These are phyloP conservation scores for Suillus ampliporus DNA, from an alignment of 768 basidiomycete species.

Conservation along the genomic window DNA sequence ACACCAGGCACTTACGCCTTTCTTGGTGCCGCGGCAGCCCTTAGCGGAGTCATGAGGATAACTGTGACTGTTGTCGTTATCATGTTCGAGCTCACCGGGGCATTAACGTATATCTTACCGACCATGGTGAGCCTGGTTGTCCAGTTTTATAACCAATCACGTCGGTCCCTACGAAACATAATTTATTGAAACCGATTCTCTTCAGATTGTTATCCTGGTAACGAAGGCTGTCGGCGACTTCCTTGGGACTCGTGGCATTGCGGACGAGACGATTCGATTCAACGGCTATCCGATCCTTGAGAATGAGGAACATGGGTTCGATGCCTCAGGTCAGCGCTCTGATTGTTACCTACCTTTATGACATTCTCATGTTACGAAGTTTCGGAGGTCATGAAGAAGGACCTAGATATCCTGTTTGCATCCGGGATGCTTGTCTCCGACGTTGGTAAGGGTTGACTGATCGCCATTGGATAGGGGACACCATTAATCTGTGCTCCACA, in stretches of 20 bases:
- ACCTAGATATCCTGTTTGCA: conserved; percentile 74
- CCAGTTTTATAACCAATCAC: background rate
- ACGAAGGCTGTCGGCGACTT: conserved; percentile 98
- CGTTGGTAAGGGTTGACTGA: conserved; percentile 64
- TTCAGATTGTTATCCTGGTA: conserved; percentile 91
- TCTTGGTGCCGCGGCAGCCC: conserved; percentile 92
- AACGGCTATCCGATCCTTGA: conserved; percentile 98
- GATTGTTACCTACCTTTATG: background rate
- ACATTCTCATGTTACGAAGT: conserved; percentile 50
- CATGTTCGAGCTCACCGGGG: conserved; percentile 99
- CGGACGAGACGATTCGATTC: conserved; percentile 96
- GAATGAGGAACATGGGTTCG: conserved; percentile 91
- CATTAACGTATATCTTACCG: conserved; percentile 94
- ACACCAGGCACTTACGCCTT: conserved; percentile 99
- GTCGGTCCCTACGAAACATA: conserved; percentile 9
- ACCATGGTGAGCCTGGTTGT: conserved; percentile 76
- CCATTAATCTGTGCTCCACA: conserved; percentile 35
- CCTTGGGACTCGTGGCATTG: conserved; percentile 91
- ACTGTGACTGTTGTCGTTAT: conserved; percentile 98
- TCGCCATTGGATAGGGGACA: background rate
- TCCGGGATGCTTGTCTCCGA: conserved; percentile 78
- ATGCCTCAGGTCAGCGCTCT: conserved; percentile 76
- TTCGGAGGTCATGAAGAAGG: conserved; percentile 87
- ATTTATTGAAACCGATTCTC: conserved; percentile 20
- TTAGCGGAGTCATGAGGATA: conserved; percentile 96